Base-by-base conservation (phyloP, 371 early-diverging fungal species). In the Mucor irregularis region DNA sequence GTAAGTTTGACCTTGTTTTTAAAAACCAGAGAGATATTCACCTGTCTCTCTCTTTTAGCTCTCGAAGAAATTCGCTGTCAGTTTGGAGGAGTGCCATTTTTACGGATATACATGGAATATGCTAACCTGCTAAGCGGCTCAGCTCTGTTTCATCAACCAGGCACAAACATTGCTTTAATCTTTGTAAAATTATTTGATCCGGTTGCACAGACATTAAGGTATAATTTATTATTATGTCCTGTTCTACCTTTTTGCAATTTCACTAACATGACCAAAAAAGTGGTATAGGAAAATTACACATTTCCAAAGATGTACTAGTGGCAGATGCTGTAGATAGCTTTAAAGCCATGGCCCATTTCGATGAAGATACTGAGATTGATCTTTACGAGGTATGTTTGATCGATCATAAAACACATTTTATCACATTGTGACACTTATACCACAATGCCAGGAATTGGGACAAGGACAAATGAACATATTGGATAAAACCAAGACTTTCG, bases 231-330 rank as follows among this genome's bases (percentile, higher is more conserved):
- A 21, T 24, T 17, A 38, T 5, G 19, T 16, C 24, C 10, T 17
- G 19, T 22, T 21, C 8, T 16, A 22, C 3, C n/a, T 26, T 2
- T 44, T 26, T 14, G 5, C 11, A 26, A 11, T 44, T 28, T n/a
- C 6, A 17, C 31, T 13, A 47, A 17, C 16, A 26, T 26, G 8
- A 33, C 5, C 19, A 31, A 1, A 22, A 14, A 33, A 81, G 82
- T 19, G 80, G 79, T 17, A 48, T 83, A 22, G 86, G 87, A 40
- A 73, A 71, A 38, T n/a, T 84, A 2, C 88, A 85, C 58, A 74
- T 82, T 4, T 67, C 76, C 26, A 62, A 69, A 45, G 50, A 71
- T 19, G 57, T 57, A n/a, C 75, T 68, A 50, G 73, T 93, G 13
- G 64, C 61, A 9, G 86, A 88, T 38, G 72, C 91, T 25, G 43